Conservation (phyloP, 108 stramenopile species). For the Epipyxis sp. region DNA sequence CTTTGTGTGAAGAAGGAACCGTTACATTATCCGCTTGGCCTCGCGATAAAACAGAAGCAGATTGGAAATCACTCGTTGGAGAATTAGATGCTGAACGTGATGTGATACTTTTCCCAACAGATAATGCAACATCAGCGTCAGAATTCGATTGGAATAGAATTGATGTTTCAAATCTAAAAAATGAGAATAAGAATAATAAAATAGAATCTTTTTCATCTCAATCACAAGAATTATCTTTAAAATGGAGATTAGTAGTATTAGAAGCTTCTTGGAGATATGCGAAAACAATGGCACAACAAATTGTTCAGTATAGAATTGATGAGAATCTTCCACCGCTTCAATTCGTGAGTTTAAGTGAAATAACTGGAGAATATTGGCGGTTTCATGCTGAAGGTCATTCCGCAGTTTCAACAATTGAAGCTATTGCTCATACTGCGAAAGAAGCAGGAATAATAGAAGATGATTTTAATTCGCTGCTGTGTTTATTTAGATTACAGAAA, state of each 20-base stretch:
- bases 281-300: slow-evolving; percentile 8
- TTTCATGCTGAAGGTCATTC: slow-evolving; percentile 15
- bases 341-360: not conserved
- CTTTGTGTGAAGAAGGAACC: not conserved
- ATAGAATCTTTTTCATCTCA: no score
- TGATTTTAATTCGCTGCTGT: not conserved
- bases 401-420: not conserved
- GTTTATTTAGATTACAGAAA: not conserved
- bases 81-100: not conserved
- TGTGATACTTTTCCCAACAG: slow-evolving; percentile 1
- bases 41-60: not conserved
- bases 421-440: not conserved
- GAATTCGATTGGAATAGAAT: not conserved
- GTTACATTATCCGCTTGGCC: not conserved
- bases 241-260: not conserved
- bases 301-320: not conserved
- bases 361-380: slow-evolving; percentile 11
- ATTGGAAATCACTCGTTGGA: not conserved
- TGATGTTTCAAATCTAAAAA: not conserved
- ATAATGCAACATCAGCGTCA: not conserved
- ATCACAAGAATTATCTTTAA: no score
- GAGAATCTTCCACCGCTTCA: not conserved
- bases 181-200: not conserved
- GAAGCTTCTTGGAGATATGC: slow-evolving; percentile 15
- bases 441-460: not conserved